These are phyloP conservation scores for Colletotrichum limetticola DNA, from an alignment of 2,329 filamentous ascomycete species.

Conservation along the genomic window DNA sequence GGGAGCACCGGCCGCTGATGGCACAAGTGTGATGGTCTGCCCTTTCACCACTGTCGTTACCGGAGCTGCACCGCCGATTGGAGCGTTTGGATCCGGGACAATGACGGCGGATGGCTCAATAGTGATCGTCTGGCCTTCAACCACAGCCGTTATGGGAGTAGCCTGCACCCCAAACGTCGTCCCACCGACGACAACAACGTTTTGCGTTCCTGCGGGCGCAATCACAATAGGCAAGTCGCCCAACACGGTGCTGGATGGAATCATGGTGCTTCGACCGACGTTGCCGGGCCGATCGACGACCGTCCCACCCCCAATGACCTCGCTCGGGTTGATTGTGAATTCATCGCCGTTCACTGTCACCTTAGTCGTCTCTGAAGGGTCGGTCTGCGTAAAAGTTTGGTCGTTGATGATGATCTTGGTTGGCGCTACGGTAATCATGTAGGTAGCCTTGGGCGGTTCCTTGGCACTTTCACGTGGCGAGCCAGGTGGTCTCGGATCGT, in stretches of 20 bases:
- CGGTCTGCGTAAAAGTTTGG: constrained; percentile 54
- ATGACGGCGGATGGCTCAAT: constrained; percentile 48
- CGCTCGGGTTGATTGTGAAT: constrained; percentile 61
- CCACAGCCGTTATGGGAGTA: constrained; percentile 47
- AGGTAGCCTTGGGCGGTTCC: constrained; percentile 35
- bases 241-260: constrained; percentile 49
- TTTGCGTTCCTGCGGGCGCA: constrained; percentile 43
- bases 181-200: constrained; percentile 53
- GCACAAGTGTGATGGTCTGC: not conserved
- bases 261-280: constrained; percentile 3
- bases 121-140: constrained; percentile 47
- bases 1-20: not conserved
- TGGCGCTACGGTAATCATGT: constrained; percentile 57
- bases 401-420: constrained; percentile 59
- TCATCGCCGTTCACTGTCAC: constrained; percentile 53
- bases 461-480: constrained; percentile 17
- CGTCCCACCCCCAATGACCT: constrained; percentile 55
- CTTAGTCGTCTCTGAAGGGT: constrained; percentile 50
- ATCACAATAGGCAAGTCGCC: constrained; percentile 54
- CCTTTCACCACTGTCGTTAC: constrained; percentile 50
- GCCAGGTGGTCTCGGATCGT: not conserved
- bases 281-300: constrained; percentile 54
- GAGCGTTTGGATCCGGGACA: constrained; percentile 46
- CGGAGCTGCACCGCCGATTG: constrained; percentile 44
- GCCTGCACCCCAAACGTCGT: constrained; percentile 54